These are phyloP conservation scores for Candida bentonensis DNA, from an alignment of 805 yeast genomes.

Conservation along the genomic window DNA sequence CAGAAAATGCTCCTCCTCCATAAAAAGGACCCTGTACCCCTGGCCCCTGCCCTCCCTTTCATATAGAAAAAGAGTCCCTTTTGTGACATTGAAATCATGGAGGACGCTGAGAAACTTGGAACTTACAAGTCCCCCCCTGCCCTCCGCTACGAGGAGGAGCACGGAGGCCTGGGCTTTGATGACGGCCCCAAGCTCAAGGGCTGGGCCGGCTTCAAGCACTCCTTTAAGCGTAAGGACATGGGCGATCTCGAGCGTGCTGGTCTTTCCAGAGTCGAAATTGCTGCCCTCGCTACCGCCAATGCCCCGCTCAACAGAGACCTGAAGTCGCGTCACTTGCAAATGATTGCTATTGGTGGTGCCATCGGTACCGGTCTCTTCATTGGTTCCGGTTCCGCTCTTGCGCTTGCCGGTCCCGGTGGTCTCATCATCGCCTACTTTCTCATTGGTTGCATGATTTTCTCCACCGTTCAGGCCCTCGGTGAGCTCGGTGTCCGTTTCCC, in stretches of 20 bases:
- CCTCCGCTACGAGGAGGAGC: slow-evolving; percentile 1
- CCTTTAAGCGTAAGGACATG: slow-evolving; percentile 27
- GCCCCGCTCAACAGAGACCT: slow-evolving; percentile 35
- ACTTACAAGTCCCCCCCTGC: background rate
- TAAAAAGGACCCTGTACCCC: background rate
- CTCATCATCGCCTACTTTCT: slow-evolving; percentile 33
- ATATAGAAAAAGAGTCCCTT: background rate
- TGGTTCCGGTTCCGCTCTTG: slow-evolving; percentile 33
- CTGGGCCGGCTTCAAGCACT: slow-evolving; percentile 27
- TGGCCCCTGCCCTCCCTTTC: background rate
- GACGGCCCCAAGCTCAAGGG: slow-evolving; percentile 1
- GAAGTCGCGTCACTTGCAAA: slow-evolving; percentile 25
- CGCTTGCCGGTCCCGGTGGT: slow-evolving; percentile 36
- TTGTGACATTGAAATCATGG: background rate
- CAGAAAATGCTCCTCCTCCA: background rate
- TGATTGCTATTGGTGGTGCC: slow-evolving; percentile 71
- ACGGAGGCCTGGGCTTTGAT: background rate
- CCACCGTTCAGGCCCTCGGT: slow-evolving; percentile 48
- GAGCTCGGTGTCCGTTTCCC: slow-evolving; percentile 54
- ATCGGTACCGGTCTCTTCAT: slow-evolving; percentile 59
- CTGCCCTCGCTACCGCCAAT: slow-evolving; percentile 22
- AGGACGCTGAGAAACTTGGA: slow-evolving; percentile 1
- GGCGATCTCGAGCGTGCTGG: slow-evolving; percentile 16
- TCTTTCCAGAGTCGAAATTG: slow-evolving; percentile 3
- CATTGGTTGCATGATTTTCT: slow-evolving; percentile 42